Evolutionary conservation across 1,284 basidiomycete genomes (phyloP), one percentile per base, ranked within the genome.

Genomic region (Irpex lacteus): DNA sequence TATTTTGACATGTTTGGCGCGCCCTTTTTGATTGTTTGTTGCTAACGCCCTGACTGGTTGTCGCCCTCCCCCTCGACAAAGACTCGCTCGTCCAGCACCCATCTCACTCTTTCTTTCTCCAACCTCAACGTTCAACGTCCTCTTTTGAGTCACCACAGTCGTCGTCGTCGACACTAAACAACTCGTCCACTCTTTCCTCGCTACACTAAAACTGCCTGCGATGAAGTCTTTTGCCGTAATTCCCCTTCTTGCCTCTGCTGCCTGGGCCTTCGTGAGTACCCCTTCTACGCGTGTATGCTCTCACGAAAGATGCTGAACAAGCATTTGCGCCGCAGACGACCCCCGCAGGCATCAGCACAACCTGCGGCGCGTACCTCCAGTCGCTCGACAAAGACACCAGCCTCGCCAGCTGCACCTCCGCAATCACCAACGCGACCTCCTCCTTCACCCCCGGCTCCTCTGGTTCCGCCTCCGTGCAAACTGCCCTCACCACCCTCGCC

Each of bases 351-450:
- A 86, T 95, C 72, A 86, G 85, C 70, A 1, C 71, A 1, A 62
- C 70, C 36, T 97, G 95, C 80, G 67, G 75, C 19, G 68, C 71
- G 9, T 96, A 87, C 82, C 82, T 95, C 70, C 76, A 68, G 4
- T 66, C 72, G 36, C 81, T 98, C 63, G 86, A 96, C 80, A 73
- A 70, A 52, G 84, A 96, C 77, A 47, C 80, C 1, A 72, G 68
- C 54, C 77, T 97, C 60, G 69, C 80, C 0, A 67, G 80, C 13
- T 97, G 94, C 81, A 84, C 91, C 6, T 71, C 74, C 1, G 79
- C 91, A n/a, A 76, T 96, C 69, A 80, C 85, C 67, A 75, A 78
- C 50, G 88, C 90, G 5, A 87, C 92, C 50, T 67, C 82, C 21
- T 73, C 77, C 40, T 94, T 89, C 73, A 79, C 81, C 32, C 86